These are phyloP conservation scores for Dalbergia oliveri DNA, from an alignment of 306 rosid genomes.

Conservation along the genomic window DNA sequence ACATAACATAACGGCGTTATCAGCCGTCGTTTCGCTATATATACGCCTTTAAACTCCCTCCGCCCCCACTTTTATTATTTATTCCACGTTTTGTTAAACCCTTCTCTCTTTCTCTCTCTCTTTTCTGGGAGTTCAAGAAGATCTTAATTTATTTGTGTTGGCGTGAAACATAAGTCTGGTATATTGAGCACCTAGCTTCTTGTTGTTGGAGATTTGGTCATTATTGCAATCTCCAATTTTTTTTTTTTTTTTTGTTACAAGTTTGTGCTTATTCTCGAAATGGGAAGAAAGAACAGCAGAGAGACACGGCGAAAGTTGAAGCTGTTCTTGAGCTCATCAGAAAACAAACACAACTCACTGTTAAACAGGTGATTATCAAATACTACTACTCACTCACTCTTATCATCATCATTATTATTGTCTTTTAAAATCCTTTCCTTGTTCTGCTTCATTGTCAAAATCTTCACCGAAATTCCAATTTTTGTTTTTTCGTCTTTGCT, in stretches of 20 bases:
- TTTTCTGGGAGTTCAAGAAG: constrained; percentile 13
- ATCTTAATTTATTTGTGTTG: constrained; percentile 35
- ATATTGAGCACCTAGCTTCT: constrained; percentile 28
- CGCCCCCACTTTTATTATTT: background rate
- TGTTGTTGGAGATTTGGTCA: background rate
- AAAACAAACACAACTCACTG: constrained; percentile 72
- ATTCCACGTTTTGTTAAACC: constrained; percentile 33
- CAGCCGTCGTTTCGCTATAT: constrained; percentile 58
- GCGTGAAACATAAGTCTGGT: constrained; percentile 74
- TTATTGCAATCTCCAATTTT: background rate
- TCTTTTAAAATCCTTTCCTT: no score
- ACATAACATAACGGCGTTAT: constrained; percentile 63
- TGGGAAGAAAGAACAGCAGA: constrained; percentile 68
- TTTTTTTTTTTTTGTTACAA: no score
- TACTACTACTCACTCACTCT: background rate
- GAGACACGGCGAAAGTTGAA: constrained; percentile 55
- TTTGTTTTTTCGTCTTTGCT: no score
- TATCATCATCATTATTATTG: no score
- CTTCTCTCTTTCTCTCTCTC: constrained; percentile 30
- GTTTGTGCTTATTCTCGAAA: constrained; percentile 42
- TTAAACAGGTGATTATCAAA: constrained; percentile 64
- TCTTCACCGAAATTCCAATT: no score
- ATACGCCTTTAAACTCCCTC: constrained; percentile 18
- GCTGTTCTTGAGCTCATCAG: constrained; percentile 73
- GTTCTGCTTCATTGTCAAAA: no score